phyloP scores from a whole-genome alignment of 2,329 filamentous ascomycete genomes.

The Thermomyces lanuginosus region DNA sequence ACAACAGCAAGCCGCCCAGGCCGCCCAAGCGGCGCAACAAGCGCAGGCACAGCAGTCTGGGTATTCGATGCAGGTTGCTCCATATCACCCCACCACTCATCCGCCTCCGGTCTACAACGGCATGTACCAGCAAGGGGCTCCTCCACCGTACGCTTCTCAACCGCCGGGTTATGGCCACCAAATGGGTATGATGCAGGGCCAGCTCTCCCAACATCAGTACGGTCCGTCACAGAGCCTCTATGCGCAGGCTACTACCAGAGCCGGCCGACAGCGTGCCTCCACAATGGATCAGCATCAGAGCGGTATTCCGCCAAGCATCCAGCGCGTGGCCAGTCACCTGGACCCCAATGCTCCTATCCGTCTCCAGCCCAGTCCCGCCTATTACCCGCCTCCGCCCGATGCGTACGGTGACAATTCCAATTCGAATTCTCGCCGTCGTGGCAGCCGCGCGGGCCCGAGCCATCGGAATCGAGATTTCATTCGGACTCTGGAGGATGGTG shows the following conservation, averaged over 20 bases:
- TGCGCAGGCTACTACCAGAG: constrained; percentile 58
- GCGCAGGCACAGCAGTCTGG: constrained; percentile 51
- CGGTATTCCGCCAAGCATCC: constrained; percentile 80
- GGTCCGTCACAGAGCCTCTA: constrained; percentile 56
- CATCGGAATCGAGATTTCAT: constrained; percentile 69
- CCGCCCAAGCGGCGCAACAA: constrained; percentile 42
- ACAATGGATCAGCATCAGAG: constrained; percentile 93
- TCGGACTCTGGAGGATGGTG: constrained; percentile 82
- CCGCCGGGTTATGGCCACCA: constrained; percentile 52
- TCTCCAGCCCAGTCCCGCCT: constrained; percentile 86
- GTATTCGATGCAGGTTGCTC: constrained; percentile 48
- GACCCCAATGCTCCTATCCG: constrained; percentile 90
- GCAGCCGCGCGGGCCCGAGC: constrained; percentile 47
- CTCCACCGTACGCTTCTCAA: constrained; percentile 67
- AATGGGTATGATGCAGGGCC: constrained; percentile 53
- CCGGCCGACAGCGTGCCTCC: constrained; percentile 72
- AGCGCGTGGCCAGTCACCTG: constrained; percentile 86
- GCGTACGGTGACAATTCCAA: constrained; percentile 55
- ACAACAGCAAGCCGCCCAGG: constrained; percentile 42
- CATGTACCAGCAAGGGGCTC: constrained; percentile 61
- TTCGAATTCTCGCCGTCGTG: constrained; percentile 53
- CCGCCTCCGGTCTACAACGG: constrained; percentile 58
- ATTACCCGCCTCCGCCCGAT: constrained; percentile 86
- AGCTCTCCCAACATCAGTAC: constrained; percentile 51
- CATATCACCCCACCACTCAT: constrained; percentile 35